Base-by-base conservation (phyloP, 495 filamentous ascomycete genomes). In the Cenococcum geophilum region DNA sequence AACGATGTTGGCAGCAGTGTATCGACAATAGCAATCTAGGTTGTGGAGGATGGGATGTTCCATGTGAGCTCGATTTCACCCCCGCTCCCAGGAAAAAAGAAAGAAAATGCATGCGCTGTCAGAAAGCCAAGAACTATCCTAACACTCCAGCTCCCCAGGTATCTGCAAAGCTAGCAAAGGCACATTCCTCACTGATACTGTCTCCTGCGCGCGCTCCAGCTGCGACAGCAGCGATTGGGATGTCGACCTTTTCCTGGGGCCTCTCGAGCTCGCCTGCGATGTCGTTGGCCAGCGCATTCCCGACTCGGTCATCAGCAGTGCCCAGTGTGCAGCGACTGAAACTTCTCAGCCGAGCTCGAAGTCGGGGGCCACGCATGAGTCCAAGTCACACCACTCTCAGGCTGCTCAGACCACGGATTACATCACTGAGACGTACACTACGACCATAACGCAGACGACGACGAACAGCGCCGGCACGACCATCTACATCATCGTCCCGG, bases 101-200 rank as follows among this genome's bases (percentile, higher is more conserved):
- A 32, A 6, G 6, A 32, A 6, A 32, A 32, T 32, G 27, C 23
- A 16, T 16, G 21, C 23, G 20, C 25, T 23, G 18, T 32, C 10
- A 18, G 49, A 25, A 9, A 14, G 16, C 49, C 5, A 25, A 52
- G 23, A 16, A 52, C 49, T 52, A 25, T 32, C 6, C 27, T 32
- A 32, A 32, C 6, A 32, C 21, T 52, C 10, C 49, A 6, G 23
- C 21, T 23, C 14, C 34, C 23, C 18, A 56, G 54, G 54, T 18
- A 56, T 56, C 1, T 56, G 54, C 25, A 43, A 56, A 56, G 54
- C 54, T n/a, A 56, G 54, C 37, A 18, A 40, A 20, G 34, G 34
- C 54, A 12, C 54, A 23, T 56, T 56, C 54, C 23, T 56, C 16
- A 37, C 54, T 25, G 54, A 56, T 32, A 37, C 37, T 0, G 54